Conservation (phyloP, 2,329 filamentous ascomycete genomes). For the Blumeria graminis region DNA sequence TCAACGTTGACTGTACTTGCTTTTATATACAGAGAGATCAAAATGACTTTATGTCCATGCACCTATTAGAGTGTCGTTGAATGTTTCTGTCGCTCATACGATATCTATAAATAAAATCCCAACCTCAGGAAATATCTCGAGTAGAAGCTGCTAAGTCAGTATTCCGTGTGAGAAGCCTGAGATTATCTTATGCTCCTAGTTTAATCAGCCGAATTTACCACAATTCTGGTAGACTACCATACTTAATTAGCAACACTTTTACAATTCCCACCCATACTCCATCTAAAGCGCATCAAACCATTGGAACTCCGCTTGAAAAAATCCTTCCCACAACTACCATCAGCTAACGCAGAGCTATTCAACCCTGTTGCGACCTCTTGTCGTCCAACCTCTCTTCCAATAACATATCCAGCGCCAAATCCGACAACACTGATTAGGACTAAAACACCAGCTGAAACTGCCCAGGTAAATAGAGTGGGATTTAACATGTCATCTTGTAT, state of each 20-base stretch:
- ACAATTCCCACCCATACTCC: constrained; percentile 11
- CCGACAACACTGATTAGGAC: constrained; percentile 44
- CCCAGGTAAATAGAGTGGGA: constrained; percentile 36
- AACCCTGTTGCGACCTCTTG: constrained; percentile 22
- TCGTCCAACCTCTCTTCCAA: constrained; percentile 39
- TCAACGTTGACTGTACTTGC: too few relatives aligned
- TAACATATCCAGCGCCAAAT: constrained; percentile 44
- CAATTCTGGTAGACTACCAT: not conserved
- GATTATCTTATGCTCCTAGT: too few relatives aligned
- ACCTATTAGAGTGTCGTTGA: too few relatives aligned
- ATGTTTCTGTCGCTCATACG: too few relatives aligned
- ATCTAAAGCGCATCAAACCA: constrained; percentile 12
- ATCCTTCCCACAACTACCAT: constrained; percentile 10
- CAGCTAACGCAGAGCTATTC: constrained; percentile 7
- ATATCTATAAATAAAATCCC: too few relatives aligned
- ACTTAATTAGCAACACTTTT: constrained; percentile 10
- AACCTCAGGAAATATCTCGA: too few relatives aligned
- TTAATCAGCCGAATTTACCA: too few relatives aligned
- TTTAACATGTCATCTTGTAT: constrained; percentile 22
- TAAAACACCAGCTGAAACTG: constrained; percentile 40
- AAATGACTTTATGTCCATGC: too few relatives aligned
- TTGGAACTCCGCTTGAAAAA: constrained; percentile 8
- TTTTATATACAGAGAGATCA: too few relatives aligned
- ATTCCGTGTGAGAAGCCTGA: too few relatives aligned
- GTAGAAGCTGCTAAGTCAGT: too few relatives aligned